phyloP scores from a whole-genome alignment of 1,284 basidiomycete species.

The Austroboletus novae-zelandiae region DNA sequence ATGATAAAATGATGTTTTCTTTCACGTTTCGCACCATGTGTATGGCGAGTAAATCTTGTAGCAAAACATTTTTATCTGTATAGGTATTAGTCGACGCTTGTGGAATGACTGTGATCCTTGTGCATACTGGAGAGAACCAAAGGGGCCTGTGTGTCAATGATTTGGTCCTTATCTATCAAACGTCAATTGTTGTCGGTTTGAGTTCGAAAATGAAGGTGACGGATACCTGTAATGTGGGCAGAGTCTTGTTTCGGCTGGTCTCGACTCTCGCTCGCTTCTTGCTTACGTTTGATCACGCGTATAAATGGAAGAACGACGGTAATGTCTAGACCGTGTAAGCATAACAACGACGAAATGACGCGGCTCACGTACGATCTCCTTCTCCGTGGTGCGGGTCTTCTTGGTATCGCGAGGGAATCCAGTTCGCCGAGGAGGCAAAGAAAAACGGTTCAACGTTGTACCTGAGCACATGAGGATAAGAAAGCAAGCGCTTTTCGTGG shows the following conservation, averaged over 20 bases:
- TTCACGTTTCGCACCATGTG: conserved; percentile 38
- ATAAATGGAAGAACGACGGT: conserved; percentile 50
- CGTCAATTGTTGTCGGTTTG: neutral
- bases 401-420: conserved; percentile 56
- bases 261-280: neutral
- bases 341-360: neutral
- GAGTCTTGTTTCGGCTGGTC: neutral
- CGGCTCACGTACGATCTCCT: conserved; percentile 45
- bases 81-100: neutral
- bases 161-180: conserved; percentile 27
- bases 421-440: conserved; percentile 54
- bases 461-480: conserved; percentile 14
- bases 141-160: conserved; percentile 52
- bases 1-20: conserved; percentile 41
- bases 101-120: neutral
- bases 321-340: conserved; percentile 37
- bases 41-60: conserved; percentile 38
- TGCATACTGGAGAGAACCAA: conserved; percentile 34
- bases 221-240: conserved; percentile 20
- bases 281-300: conserved; percentile 31
- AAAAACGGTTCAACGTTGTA: conserved; percentile 52
- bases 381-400: conserved; percentile 35
- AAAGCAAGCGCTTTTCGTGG: neutral
- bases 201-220: neutral
- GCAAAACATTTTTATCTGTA: conserved; percentile 25